Base-by-base conservation (phyloP, 164 flowering plant genomes). In the Umbellularia californica region DNA sequence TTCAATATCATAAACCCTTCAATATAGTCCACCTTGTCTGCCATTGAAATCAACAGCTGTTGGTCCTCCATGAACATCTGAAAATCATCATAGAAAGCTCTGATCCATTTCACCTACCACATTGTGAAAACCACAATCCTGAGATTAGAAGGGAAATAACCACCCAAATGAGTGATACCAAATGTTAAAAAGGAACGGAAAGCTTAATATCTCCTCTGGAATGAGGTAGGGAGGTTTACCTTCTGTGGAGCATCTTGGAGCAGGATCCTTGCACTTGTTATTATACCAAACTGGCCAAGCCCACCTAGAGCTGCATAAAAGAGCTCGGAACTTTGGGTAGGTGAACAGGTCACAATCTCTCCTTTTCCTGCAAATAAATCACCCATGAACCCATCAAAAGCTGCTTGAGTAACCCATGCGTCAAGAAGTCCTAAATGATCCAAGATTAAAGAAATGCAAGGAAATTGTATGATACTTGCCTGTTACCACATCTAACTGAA, bases 281-380 rank as follows among this genome's bases (percentile, higher is more conserved):
- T 84, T 58, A 86, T 86, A 17, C 89, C 89, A 77, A 86, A 86
- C 71, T 86, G 89, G 68, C 89, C 89, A 7, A 86, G 80, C 22
- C 89, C 89, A 33, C 89, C 89, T 13, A 86, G 75, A 67, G 81
- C 86, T 35, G 79, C 83, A 77, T 81, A 65, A 65, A 86, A 86
- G 23, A 86, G 82, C 23, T 86, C 85, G 6, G 84, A 62, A 70
- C 72, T 81, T 65, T 71, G 52, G 27, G 68, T 50, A 55, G 78
- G 76, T 3, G 88, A 86, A 66, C 88, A 86, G 28, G 77, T 84
- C 72, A 80, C 76, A 12, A 79, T 72, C 71, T 86, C 84, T 58
- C 84, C 88, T 73, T 55, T 79, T 51, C 86, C 88, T 77, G 79
- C 25, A 55, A 70, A 51, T 22, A 41, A 15, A 22, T 10, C 11